Conservation (phyloP, 306 rosid genomes). For the Senna siamea region DNA sequence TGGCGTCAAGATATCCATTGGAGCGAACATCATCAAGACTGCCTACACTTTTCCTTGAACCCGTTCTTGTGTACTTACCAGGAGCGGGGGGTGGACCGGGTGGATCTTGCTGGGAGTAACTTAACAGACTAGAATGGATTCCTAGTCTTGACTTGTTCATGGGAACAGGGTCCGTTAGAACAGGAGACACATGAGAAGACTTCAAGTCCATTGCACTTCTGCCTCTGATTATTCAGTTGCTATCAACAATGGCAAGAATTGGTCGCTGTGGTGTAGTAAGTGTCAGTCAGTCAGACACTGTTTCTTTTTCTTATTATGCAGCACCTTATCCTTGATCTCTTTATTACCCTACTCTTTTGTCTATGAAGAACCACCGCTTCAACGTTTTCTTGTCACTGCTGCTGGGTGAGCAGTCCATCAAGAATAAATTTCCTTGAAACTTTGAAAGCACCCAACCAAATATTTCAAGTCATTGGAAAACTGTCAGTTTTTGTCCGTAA, state of each 20-base stretch:
- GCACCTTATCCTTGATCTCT: too few relatives aligned
- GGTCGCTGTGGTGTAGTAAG: too few relatives aligned
- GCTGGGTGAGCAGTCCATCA: conserved; percentile 25
- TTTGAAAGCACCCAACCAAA: too few relatives aligned
- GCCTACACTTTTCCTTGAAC: conserved; percentile 63
- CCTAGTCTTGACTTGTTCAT: conserved; percentile 83
- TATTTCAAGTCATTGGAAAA: too few relatives aligned
- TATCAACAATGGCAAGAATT: neutral
- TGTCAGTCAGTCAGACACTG: too few relatives aligned
- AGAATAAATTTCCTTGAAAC: neutral
- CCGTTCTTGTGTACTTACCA: conserved; percentile 51
- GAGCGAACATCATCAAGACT: conserved; percentile 80
- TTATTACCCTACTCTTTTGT: conserved; percentile 85
- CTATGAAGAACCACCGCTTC: conserved; percentile 95
- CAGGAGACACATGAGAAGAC: conserved; percentile 64
- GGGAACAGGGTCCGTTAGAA: conserved; percentile 75
- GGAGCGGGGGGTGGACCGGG: conserved; percentile 60
- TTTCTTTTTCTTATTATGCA: too few relatives aligned
- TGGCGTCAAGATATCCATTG: conserved; percentile 93
- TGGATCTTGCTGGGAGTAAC: conserved; percentile 64
- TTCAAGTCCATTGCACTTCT: conserved; percentile 95
- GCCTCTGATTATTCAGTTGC: too few relatives aligned
- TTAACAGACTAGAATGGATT: conserved; percentile 43
- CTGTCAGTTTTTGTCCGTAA: neutral
- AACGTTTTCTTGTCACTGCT: conserved; percentile 73